These are phyloP conservation scores for Plasmodium falciparum DNA, from an alignment of 169 alveolate species.

Conservation along the genomic window DNA sequence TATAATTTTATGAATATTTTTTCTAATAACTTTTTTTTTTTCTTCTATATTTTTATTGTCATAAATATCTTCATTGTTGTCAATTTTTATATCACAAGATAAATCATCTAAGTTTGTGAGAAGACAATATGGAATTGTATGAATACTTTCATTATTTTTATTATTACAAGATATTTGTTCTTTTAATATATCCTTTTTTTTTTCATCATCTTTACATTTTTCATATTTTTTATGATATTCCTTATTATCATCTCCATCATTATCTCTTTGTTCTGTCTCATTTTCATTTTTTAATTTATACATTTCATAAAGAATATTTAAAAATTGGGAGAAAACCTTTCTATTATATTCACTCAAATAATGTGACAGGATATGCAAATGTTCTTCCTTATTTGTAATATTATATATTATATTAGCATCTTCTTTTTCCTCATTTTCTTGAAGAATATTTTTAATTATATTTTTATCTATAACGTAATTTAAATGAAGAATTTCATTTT, in stretches of 20 bases:
- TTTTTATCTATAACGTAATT: conserved; percentile 66
- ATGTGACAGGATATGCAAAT: conserved; percentile 16
- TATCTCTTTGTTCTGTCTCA: neutral
- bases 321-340: conserved; percentile 23
- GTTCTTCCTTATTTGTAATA: conserved; percentile 19
- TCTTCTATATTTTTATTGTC: neutral
- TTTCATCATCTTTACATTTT: neutral
- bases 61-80: neutral
- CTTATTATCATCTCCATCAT: neutral
- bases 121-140: conserved; percentile 42
- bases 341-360: conserved; percentile 16
- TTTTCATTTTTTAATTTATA: conserved; percentile 19
- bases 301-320: conserved; percentile 24
- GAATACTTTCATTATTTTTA: neutral
- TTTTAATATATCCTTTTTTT: neutral
- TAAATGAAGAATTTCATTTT: conserved; percentile 63
- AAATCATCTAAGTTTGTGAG: conserved; percentile 11
- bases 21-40: conserved; percentile 24
- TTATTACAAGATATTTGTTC: too few relatives aligned
- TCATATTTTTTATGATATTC: neutral
- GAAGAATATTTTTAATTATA: conserved; percentile 30
- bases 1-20: conserved; percentile 48
- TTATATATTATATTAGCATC: conserved; percentile 13
- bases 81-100: neutral
- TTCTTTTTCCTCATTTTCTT: conserved; percentile 54